Conservation (phyloP, 306 rosid species). For the Dryas octopetala region DNA sequence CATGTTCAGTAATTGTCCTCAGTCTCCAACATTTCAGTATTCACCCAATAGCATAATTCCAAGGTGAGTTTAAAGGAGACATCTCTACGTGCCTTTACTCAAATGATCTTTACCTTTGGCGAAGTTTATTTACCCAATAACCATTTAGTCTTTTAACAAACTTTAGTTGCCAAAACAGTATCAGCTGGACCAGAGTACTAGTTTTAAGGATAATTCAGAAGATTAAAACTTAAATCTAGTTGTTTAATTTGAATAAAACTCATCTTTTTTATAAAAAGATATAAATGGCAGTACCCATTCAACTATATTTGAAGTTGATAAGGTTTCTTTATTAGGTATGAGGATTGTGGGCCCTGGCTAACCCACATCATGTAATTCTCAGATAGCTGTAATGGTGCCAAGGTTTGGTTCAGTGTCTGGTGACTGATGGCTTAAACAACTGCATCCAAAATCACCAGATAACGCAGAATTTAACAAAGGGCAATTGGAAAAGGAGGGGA, state of each 20-base stretch:
- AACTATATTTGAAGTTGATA: not conserved
- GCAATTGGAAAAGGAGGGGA: constrained; percentile 6
- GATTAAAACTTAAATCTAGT: no score
- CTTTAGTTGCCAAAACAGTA: not conserved
- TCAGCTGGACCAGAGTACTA: no score
- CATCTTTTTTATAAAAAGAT: not conserved
- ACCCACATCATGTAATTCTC: constrained; percentile 1
- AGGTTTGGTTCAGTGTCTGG: not conserved
- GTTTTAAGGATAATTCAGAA: no score
- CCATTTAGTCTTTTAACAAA: not conserved
- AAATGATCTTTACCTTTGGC: not conserved
- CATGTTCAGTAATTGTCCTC: not conserved
- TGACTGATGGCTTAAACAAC: not conserved
- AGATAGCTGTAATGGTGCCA: constrained; percentile 5
- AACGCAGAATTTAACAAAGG: constrained; percentile 26
- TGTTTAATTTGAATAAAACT: no score
- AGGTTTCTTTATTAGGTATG: not conserved
- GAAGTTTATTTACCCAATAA: not conserved
- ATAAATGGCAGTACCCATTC: not conserved
- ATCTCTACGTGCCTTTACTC: not conserved
- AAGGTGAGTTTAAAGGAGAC: not conserved
- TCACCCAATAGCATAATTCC: not conserved
- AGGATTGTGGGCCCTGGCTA: constrained; percentile 2
- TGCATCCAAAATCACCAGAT: not conserved
- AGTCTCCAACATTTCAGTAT: not conserved